These are phyloP conservation scores for Aspergillus aculeatinus DNA, from an alignment of 2,329 filamentous ascomycete species.

Conservation along the genomic window DNA sequence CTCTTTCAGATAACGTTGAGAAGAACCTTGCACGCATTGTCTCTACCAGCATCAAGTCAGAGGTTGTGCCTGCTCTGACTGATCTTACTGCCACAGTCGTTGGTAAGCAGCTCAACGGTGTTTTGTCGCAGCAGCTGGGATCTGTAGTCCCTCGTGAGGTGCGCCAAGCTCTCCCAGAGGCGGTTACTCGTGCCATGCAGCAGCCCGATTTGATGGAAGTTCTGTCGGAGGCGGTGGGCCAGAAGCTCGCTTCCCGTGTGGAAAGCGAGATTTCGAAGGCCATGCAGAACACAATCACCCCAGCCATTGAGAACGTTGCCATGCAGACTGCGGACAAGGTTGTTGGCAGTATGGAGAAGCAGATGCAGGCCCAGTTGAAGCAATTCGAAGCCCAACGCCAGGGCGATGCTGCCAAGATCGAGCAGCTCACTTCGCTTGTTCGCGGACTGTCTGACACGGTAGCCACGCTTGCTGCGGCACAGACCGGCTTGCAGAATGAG, in stretches of 20 bases:
- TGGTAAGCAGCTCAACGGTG: conserved; percentile 67
- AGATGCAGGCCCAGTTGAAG: conserved; percentile 52
- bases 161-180: conserved; percentile 65
- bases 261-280: conserved; percentile 66
- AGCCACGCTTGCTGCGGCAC: conserved; percentile 43
- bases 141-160: conserved; percentile 70
- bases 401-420: conserved; percentile 58
- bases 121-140: conserved; percentile 66
- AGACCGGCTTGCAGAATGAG: conserved; percentile 44
- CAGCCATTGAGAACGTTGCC: conserved; percentile 65
- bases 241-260: conserved; percentile 65
- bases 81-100: conserved; percentile 67
- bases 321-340: conserved; percentile 67
- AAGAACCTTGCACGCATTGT: conserved; percentile 76
- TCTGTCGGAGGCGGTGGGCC: conserved; percentile 70
- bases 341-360: conserved; percentile 66
- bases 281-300: conserved; percentile 63
- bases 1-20: conserved; percentile 69
- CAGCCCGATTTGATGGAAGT: conserved; percentile 70
- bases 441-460: conserved; percentile 54
- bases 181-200: conserved; percentile 67
- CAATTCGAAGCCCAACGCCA: conserved; percentile 53
- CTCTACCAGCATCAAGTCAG: conserved; percentile 69
- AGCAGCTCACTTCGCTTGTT: conserved; percentile 59
- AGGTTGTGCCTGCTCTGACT: conserved; percentile 72